phyloP scores from a whole-genome alignment of 106 monocot species.

The Agapanthus africanus region DNA sequence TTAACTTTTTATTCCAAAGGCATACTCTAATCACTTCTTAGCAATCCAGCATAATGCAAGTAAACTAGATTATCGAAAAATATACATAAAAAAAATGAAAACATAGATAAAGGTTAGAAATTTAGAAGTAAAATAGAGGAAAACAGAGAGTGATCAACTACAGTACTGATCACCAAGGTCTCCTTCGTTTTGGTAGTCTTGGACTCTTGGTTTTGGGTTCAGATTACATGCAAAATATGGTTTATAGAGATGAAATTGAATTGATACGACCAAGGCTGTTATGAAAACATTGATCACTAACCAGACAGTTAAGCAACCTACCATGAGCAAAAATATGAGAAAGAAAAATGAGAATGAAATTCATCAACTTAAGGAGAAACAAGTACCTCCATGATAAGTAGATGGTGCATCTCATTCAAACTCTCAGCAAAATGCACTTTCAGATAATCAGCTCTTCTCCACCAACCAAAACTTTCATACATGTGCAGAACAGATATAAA shows the following conservation, averaged over 20 bases:
- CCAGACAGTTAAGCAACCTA: not conserved
- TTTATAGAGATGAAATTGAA: not conserved
- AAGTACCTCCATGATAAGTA: constrained; percentile 95
- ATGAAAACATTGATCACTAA: not conserved
- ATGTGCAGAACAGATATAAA: constrained; percentile 96
- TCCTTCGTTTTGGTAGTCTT: too few species aligned
- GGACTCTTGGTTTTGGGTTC: too few species aligned
- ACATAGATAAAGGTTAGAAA: too few species aligned
- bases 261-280: not conserved
- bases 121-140: too few species aligned
- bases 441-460: constrained; percentile 97
- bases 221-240: too few species aligned
- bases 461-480: constrained; percentile 99
- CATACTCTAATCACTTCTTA: too few species aligned
- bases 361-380: not conserved
- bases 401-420: constrained; percentile 98
- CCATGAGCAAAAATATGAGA: not conserved
- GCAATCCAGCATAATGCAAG: not conserved
- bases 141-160: too few species aligned
- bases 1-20: too few species aligned
- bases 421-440: constrained; percentile 99
- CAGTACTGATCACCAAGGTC: too few species aligned
- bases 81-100: not conserved
- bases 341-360: not conserved
- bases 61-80: not conserved